Percentiles rank a stretch among this genome's conserved stretches.
Evolutionary conservation across 75 land plant genomes (phyloP).

Genomic region (Cryptomeria japonica): DNA sequence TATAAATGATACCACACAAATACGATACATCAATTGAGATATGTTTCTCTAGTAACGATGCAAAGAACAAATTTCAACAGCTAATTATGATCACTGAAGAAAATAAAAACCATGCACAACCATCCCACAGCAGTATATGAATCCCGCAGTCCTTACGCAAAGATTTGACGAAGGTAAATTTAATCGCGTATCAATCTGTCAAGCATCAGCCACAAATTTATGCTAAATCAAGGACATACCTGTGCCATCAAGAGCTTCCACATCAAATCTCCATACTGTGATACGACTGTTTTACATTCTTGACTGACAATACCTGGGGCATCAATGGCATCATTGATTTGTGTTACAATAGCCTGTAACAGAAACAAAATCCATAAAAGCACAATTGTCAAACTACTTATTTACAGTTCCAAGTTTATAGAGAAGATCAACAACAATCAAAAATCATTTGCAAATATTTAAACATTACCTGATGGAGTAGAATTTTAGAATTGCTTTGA

Average conservation of each 20-base stretch:
- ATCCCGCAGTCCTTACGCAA: not conserved
- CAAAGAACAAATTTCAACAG: not conserved
- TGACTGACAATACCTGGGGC: slow-evolving; percentile 82
- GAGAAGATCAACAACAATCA: not conserved
- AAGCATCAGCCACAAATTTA: not conserved
- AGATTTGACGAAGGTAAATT: not conserved
- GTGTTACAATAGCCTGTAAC: slow-evolving; percentile 65
- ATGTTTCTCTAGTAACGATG: not conserved
- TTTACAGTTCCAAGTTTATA: not conserved
- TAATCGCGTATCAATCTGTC: not conserved
- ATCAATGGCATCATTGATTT: slow-evolving; percentile 95
- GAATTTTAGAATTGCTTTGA: too few relatives aligned
- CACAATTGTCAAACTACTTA: not conserved
- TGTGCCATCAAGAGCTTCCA: slow-evolving; percentile 64
- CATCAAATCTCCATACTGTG: slow-evolving; percentile 77
- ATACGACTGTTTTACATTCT: slow-evolving; percentile 82
- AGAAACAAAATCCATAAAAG: slow-evolving; percentile 10
- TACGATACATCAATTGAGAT: not conserved
- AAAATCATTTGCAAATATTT: not conserved
- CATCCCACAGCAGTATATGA: not conserved
- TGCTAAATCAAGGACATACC: slow-evolving; percentile 31
- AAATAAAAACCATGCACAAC: not conserved
- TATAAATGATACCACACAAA: slow-evolving; percentile 13
- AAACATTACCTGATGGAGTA: not conserved
- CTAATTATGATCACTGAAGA: not conserved